Base-by-base conservation (phyloP, 1,284 basidiomycete genomes). In the Psilocybe mexicana region DNA sequence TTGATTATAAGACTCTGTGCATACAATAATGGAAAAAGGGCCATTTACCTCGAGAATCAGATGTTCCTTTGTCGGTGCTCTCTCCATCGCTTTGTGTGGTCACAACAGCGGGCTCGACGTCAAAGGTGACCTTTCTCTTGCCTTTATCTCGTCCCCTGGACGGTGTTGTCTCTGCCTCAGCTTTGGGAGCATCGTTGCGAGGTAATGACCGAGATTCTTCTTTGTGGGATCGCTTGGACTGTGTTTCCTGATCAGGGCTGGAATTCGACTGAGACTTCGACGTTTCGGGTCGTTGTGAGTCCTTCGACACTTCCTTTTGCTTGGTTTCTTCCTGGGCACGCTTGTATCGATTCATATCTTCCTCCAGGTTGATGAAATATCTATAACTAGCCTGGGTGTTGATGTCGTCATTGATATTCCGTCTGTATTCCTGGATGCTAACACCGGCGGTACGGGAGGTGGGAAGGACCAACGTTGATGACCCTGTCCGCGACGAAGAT, bases 51-150 rank as follows among this genome's bases (percentile, higher is more conserved):
- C 74, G 72, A 12, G 70, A 65, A 35, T 44, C 26, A 60, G 71
- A 74, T 38, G 67, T 60, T 10, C 57, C 66, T 43, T 52, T 58
- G 52, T 70, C 66, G 54, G 69, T 71, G 40, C 66, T 64, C 46
- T 69, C 70, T 10, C 71, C 64, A 45, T 75, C 73, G 40, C 71
- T 66, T 46, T 79, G 76, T 55, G 81, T 81, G 45, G 79, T 76
- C 28, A 78, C 70, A 7, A 81, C 77, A 43, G 78, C 82, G 14
- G 85, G 79, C 67, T 85, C 75, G 50, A 88, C 80, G 62, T 90
- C 82, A 64, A 92, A 92, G 7, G 87, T 90, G 23, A 92, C 88
- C 68, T 85, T 88, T 56, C 85, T 76, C 67, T 84, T 87, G 40
- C 78, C 80, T 67, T 84, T 88, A 40, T 74, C 69, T 61, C 67